Conservation (phyloP, 2,329 filamentous ascomycete genomes). For the Phaeosphaeriaceae sp. region DNA sequence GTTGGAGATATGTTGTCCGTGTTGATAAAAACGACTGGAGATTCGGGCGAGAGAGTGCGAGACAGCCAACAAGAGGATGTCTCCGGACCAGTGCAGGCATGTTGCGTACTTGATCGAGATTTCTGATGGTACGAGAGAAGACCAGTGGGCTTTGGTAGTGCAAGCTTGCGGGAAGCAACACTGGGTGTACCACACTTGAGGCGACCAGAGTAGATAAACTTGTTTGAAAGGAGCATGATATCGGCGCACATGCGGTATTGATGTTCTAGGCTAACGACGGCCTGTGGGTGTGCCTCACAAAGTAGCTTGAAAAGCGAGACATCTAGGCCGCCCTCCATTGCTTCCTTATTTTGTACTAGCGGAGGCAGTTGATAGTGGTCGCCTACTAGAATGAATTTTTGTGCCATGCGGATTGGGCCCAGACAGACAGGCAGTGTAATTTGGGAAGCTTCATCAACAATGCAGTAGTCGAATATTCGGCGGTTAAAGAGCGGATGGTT, state of each 20-base stretch:
- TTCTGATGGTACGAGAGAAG: slow-evolving; percentile 44
- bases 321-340: slow-evolving; percentile 84
- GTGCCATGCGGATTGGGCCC: slow-evolving; percentile 90
- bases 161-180: slow-evolving; percentile 72
- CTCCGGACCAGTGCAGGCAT: slow-evolving; percentile 59
- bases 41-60: slow-evolving; percentile 70
- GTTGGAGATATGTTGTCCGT: slow-evolving; percentile 74
- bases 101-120: slow-evolving; percentile 9
- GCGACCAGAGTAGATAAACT: slow-evolving; percentile 87
- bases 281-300: slow-evolving; percentile 84
- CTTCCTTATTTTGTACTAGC: slow-evolving; percentile 89
- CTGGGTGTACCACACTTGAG: slow-evolving; percentile 85
- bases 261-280: slow-evolving; percentile 90
- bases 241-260: slow-evolving; percentile 99
- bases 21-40: slow-evolving; percentile 85
- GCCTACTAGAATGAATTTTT: slow-evolving; percentile 91
- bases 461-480: slow-evolving; percentile 94
- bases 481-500: slow-evolving; percentile 88
- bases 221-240: slow-evolving; percentile 92
- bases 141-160: slow-evolving; percentile 61
- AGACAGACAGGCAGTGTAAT: slow-evolving; percentile 95
- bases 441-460: slow-evolving; percentile 96
- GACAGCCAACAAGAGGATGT: slow-evolving; percentile 73
- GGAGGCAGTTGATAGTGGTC: slow-evolving; percentile 97
- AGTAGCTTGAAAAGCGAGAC: slow-evolving; percentile 92